phyloP scores from a whole-genome alignment of 75 land plant genomes.

The Adiantum capillusveneris region DNA sequence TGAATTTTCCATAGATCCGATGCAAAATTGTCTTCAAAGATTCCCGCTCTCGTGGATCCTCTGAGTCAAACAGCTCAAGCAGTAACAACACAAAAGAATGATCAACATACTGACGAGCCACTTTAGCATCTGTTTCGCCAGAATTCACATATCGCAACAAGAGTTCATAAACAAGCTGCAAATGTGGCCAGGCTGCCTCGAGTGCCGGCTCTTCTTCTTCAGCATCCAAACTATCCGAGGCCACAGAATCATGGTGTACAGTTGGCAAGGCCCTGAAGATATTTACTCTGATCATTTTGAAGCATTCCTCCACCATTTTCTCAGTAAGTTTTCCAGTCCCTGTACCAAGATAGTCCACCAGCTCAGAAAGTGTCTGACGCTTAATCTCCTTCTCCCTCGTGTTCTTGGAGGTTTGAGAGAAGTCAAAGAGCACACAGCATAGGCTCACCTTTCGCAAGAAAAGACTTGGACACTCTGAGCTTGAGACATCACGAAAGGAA shows the following conservation, averaged over 20 bases:
- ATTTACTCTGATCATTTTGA: conserved; percentile 20
- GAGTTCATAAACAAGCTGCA: conserved; percentile 48
- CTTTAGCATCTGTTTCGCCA: conserved; percentile 30
- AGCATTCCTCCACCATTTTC: conserved; percentile 35
- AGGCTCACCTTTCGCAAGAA: conserved; percentile 54
- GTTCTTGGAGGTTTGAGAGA: conserved; percentile 42
- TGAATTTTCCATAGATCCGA: conserved; percentile 43
- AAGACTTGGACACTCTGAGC: conserved; percentile 40
- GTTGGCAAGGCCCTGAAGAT: conserved; percentile 39
- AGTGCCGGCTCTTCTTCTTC: conserved; percentile 17
- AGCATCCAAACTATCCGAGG: conserved; percentile 20
- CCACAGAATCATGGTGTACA: not conserved
- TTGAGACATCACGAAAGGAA: conserved; percentile 49
- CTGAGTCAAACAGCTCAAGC: conserved; percentile 41
- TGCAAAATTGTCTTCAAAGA: conserved; percentile 46
- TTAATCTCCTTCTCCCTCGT: conserved; percentile 67
- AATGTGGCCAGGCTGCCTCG: conserved; percentile 44
- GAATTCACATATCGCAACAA: conserved; percentile 23
- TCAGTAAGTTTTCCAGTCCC: conserved; percentile 53
- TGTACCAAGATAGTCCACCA: conserved; percentile 59
- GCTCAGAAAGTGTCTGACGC: conserved; percentile 55
- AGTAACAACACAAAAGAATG: conserved; percentile 32
- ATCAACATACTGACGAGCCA: conserved; percentile 20
- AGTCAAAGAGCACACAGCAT: conserved; percentile 54
- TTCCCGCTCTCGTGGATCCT: conserved; percentile 51